phyloP scores from a whole-genome alignment of 371 early-diverging fungal species.

The Mortierella sp. region DNA sequence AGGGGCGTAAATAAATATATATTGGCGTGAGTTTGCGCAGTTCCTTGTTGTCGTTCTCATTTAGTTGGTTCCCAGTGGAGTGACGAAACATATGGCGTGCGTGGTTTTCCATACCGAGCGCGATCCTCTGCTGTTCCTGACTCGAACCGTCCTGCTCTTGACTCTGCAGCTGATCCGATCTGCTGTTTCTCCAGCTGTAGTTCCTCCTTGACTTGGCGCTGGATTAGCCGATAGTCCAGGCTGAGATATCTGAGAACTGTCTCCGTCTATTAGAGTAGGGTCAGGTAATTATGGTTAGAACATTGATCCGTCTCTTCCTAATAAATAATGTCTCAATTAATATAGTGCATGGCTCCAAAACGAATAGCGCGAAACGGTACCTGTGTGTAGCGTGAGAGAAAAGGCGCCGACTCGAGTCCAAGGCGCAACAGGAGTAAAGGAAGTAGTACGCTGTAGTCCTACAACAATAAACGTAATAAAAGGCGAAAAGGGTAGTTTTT shows the following conservation, averaged over 20 bases:
- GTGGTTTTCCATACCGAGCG: conserved; percentile 27
- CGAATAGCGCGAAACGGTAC: no score
- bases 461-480: neutral
- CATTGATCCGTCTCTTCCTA: no score
- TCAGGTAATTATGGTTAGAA: no score
- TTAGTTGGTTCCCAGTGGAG: neutral
- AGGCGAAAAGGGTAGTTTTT: neutral
- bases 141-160: conserved; percentile 27
- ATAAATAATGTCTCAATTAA: no score
- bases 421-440: conserved; percentile 19
- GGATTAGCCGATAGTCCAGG: conserved; percentile 41
- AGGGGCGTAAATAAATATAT: neutral
- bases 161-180: neutral
- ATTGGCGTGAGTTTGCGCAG: neutral
- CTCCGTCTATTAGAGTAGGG: conserved; percentile 18
- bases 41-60: neutral
- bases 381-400: conserved; percentile 19
- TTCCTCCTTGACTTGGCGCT: conserved; percentile 54
- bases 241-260: conserved; percentile 26
- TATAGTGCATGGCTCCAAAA: no score
- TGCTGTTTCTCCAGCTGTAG: conserved; percentile 46
- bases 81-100: neutral
- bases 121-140: conserved; percentile 43
- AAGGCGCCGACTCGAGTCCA: conserved; percentile 11
- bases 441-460: conserved; percentile 23